These are phyloP conservation scores for Leptographium lundbergii DNA, from an alignment of 2,329 filamentous ascomycete genomes.

Conservation along the genomic window DNA sequence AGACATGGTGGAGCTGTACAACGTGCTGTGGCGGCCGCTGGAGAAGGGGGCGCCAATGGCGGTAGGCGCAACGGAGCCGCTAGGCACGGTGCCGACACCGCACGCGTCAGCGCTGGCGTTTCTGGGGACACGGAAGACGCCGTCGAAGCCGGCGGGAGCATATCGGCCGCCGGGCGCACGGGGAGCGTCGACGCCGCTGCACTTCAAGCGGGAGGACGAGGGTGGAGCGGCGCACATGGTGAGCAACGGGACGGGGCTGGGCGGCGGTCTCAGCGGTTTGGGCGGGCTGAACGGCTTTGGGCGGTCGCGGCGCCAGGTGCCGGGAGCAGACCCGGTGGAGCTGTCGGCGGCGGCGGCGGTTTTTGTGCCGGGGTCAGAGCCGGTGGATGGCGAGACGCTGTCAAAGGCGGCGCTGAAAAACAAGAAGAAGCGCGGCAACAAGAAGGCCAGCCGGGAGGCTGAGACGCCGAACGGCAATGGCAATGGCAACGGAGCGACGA, in stretches of 20 bases:
- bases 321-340: conserved; percentile 67
- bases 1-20: conserved; percentile 89
- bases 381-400: conserved; percentile 54
- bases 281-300: conserved; percentile 73
- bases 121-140: conserved; percentile 78
- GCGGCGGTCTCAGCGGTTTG: conserved; percentile 13
- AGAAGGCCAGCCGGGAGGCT: conserved; percentile 77
- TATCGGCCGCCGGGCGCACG: conserved; percentile 92
- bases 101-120: conserved; percentile 76
- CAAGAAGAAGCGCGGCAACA: conserved; percentile 92
- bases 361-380: conserved; percentile 31
- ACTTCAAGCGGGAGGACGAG: conserved; percentile 96
- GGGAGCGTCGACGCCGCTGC: conserved; percentile 74
- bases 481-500: too few species aligned
- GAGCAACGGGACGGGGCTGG: conserved; percentile 62
- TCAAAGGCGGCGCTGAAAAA: conserved; percentile 86
- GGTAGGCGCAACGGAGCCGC: conserved; percentile 48
- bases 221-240: conserved; percentile 74
- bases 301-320: conserved; percentile 61
- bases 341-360: conserved; percentile 52
- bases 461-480: conserved; percentile 18
- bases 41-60: conserved; percentile 28
- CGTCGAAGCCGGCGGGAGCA: conserved; percentile 91
- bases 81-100: conserved; percentile 61
- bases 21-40: conserved; percentile 73